Conservation (phyloP, 495 filamentous ascomycete genomes). For the Coniosporium apollinis region DNA sequence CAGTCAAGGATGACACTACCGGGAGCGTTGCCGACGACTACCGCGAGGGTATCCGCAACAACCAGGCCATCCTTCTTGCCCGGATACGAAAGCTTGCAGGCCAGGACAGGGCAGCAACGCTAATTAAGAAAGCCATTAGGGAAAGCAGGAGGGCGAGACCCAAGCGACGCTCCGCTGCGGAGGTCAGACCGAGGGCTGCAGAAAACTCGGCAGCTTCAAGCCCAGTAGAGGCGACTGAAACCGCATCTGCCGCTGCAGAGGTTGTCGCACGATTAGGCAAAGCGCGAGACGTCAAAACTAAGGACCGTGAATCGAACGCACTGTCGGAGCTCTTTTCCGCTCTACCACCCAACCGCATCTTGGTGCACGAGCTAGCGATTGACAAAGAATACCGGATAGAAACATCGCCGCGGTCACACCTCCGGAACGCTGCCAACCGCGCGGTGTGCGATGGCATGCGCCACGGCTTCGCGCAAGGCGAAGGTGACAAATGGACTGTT, state of each 20-base stretch:
- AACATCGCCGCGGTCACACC: constrained; percentile 18
- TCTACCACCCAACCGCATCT: constrained; percentile 65
- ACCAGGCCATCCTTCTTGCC: constrained; percentile 77
- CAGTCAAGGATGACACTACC: constrained; percentile 76
- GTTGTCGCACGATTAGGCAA: too few species aligned
- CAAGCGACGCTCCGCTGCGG: constrained; percentile 51
- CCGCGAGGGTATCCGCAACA: constrained; percentile 79
- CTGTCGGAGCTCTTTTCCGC: constrained; percentile 36
- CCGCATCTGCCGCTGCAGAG: background rate
- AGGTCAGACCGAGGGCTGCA: constrained; percentile 41
- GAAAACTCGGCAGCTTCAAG: background rate
- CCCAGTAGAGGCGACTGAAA: background rate
- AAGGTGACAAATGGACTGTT: constrained; percentile 61
- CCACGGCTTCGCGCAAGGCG: constrained; percentile 48
- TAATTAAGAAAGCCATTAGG: constrained; percentile 70
- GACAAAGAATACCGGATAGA: constrained; percentile 65
- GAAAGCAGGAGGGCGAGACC: constrained; percentile 56
- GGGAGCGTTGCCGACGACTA: constrained; percentile 82
- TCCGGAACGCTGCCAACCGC: constrained; percentile 37
- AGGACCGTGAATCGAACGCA: background rate
- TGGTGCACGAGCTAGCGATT: constrained; percentile 84
- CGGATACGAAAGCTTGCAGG: constrained; percentile 82
- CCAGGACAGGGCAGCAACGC: constrained; percentile 56
- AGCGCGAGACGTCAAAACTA: background rate
- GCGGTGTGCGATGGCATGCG: constrained; percentile 68